Base-by-base conservation (phyloP, 768 basidiomycete genomes). In the Candolleomyces aberdarensis region DNA sequence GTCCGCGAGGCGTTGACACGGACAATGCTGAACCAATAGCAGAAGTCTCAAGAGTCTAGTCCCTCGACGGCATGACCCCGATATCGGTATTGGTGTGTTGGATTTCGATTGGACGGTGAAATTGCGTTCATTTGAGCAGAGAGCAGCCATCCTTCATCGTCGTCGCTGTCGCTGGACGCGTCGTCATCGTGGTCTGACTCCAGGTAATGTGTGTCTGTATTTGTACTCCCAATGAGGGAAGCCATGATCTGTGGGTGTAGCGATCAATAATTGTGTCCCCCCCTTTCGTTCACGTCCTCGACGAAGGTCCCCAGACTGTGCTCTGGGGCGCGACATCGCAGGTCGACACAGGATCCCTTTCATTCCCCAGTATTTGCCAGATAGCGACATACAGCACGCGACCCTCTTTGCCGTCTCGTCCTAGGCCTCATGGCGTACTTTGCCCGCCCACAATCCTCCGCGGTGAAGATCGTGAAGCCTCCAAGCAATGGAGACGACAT, bases 401-500 rank as follows among this genome's bases (percentile, higher is more conserved):
- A 60, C 53, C 17, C 40, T 17, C 29, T 43, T 55, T 50, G 57
- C 15, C 36, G 52, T 59, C 40, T 59, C 53, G 47, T 59, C 56
- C 56, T 52, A n/a, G 50, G 39, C 52, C 65, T 39, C 62, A 91
- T 91, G 88, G 84, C 87, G 65, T 85, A 86, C 80, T 90, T 91
- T 72, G 71, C 85, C 40, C 81, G 83, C 66, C 84, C 89, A 1
- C 83, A 82, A 66, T 83, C 83, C 44, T 75, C 82, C 44, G 87
- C 89, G 57, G 82, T 93, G 63, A 86, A 80, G 76, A 93, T 93
- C 63, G 87, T 87, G 44, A 61, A 47, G 60, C 79, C 83, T 57
- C 90, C 91, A 29, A 74, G 75, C 57, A 72, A 79, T 39, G 74
- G 78, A 61, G 74, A 77, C 67, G 72, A 84, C 69, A 57, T 69